Evolutionary conservation across 371 early-diverging fungal species (phyloP), one percentile per base, ranked within the genome.

Genomic region (Mucor sp.): DNA sequence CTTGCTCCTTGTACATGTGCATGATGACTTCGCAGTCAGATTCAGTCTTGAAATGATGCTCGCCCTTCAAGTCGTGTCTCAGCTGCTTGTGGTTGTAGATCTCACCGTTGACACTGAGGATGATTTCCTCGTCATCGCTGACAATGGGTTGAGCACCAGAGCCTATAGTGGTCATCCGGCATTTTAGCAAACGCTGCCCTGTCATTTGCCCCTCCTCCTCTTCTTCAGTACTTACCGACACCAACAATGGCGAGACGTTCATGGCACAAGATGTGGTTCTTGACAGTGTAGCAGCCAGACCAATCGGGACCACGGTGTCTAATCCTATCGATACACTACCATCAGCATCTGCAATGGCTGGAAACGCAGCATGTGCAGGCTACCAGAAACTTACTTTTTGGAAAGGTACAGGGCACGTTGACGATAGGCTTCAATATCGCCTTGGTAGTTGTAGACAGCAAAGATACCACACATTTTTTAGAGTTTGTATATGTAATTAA

Each of bases 221-320:
- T 21, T 19, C 12, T 43, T 33, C 56, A n/a, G n/a, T n/a, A 82
- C 89, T 78, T 83, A 93, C 95, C 94, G 68, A 97, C 91, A 75
- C 98, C 98, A 60, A 97, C 97, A 75, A 98, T 98, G 58, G 98
- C 97, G 63, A 98, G 80, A 79, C 98, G 95, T 81, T 98, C 98
- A 76, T 98, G 98, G 83, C 93, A 91, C 48, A 98, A 76, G 66
- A 97, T 92, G 85, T 90, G 87, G 87, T 94, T 91, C 64, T 87
- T 91, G 33, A 79, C 76, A 44, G 91, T 83, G 35, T 85, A 82
- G 82, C 92, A 91, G 43, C 98, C 98, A 78, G 90, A 92, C 96
- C 97, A 96, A 84, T 98, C 97, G 35, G 98, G 98, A 44, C 98
- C 98, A 75, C 98, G 94, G 75, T 98, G 98, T 69, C 98, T 88